A percentile compares a stretch with the other conserved stretches of the same genome.
These are phyloP conservation scores for Xylaria polymorpha DNA, from an alignment of 2,329 filamentous ascomycete species.

Conservation along the genomic window DNA sequence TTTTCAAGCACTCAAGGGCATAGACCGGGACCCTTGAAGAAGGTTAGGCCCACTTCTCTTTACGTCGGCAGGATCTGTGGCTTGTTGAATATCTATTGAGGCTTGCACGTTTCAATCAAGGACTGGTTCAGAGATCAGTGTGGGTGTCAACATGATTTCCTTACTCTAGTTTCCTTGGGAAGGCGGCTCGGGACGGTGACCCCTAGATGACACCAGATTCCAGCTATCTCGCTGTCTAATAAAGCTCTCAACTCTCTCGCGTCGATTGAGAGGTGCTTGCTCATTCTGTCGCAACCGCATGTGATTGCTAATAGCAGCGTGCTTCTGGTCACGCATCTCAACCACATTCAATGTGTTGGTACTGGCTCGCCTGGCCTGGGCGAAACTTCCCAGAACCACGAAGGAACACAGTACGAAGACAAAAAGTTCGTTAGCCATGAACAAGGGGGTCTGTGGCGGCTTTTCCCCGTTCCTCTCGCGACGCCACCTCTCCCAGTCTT, in stretches of 20 bases:
- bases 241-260: conserved; percentile 81
- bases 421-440: conserved; percentile 84
- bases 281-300: conserved; percentile 65
- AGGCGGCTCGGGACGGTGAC: conserved; percentile 15
- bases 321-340: conserved; percentile 73
- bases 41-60: not conserved
- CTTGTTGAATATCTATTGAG: not conserved
- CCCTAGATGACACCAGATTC: conserved; percentile 40
- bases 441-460: conserved; percentile 65
- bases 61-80: not conserved
- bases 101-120: conserved; percentile 8
- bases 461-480: conserved; percentile 60
- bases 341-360: conserved; percentile 71
- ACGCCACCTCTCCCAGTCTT: conserved; percentile 93
- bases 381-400: conserved; percentile 75
- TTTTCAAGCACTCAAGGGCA: not conserved
- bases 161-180: conserved; percentile 26
- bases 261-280: conserved; percentile 63
- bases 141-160: not conserved
- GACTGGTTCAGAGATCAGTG: not conserved
- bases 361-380: conserved; percentile 77
- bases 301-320: conserved; percentile 72
- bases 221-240: conserved; percentile 74
- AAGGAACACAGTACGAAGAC: conserved; percentile 76
- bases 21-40: not conserved